Evolutionary conservation across 352 stramenopile species (phyloP).

Genomic region (Phytophthora podocarpi): DNA sequence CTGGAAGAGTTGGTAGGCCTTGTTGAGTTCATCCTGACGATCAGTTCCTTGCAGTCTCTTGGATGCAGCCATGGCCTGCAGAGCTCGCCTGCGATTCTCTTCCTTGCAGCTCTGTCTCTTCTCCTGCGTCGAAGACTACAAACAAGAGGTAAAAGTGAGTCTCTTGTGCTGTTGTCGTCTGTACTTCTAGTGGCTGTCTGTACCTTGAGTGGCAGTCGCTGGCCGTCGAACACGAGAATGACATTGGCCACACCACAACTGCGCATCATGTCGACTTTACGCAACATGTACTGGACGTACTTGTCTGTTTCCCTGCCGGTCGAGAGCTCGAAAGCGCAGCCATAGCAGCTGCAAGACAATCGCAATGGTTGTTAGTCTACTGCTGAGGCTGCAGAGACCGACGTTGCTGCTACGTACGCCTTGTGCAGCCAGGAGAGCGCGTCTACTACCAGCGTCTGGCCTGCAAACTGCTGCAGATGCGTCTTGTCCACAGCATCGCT

Average conservation of each 20-base stretch:
- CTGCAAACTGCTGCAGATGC: constrained; percentile 57
- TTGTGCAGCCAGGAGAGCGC: constrained; percentile 85
- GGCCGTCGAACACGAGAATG: constrained; percentile 79
- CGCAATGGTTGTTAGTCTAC: constrained; percentile 11
- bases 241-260: constrained; percentile 57
- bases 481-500: constrained; percentile 58
- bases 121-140: constrained; percentile 64
- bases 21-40: constrained; percentile 57
- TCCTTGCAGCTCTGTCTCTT: constrained; percentile 66
- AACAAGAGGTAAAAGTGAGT: background rate
- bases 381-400: background rate
- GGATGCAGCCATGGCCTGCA: constrained; percentile 55
- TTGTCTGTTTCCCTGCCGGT: constrained; percentile 63
- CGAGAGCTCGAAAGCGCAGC: constrained; percentile 76
- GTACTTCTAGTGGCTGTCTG: background rate
- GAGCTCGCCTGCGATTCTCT: constrained; percentile 57
- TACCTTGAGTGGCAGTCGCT: constrained; percentile 77
- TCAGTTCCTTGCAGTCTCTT: constrained; percentile 51
- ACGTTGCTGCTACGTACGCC: constrained; percentile 44
- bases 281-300: constrained; percentile 79
- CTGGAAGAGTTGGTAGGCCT: constrained; percentile 68
- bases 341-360: constrained; percentile 60
- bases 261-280: constrained; percentile 70
- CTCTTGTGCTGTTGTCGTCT: background rate
- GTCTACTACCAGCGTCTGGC: constrained; percentile 68